A percentile compares a stretch with the other conserved stretches of the same genome.
Evolutionary conservation across 495 filamentous ascomycete species (phyloP).

Genomic region (Talaromyces stipitatus): DNA sequence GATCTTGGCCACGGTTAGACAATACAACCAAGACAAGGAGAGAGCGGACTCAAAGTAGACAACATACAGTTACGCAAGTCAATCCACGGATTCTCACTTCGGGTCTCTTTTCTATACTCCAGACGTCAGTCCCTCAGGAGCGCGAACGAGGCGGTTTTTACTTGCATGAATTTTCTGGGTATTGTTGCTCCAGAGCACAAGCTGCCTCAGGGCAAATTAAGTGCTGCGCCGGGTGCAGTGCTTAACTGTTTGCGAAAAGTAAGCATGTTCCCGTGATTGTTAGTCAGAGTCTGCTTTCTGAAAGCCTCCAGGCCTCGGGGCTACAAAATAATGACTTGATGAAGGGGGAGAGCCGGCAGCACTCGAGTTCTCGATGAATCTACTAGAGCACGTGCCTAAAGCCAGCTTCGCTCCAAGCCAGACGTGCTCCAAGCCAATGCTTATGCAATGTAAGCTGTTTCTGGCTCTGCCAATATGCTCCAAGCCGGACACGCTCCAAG

Average conservation of each 20-base stretch:
- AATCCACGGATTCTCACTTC: background rate
- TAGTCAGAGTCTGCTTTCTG: too few species aligned
- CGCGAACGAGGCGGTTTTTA: background rate
- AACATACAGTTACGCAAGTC: background rate
- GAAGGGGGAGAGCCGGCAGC: background rate
- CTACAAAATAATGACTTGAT: too few species aligned
- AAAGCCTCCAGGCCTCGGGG: too few species aligned
- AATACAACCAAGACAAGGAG: background rate
- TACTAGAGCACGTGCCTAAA: too few species aligned
- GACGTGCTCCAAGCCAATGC: too few species aligned
- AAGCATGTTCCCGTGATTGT: too few species aligned
- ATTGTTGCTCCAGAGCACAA: background rate
- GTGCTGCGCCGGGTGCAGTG: background rate
- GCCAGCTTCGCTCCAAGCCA: too few species aligned
- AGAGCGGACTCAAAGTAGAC: background rate
- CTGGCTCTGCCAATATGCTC: too few species aligned
- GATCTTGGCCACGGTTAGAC: background rate
- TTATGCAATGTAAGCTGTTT: too few species aligned
- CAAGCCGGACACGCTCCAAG: too few species aligned
- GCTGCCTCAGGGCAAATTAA: background rate
- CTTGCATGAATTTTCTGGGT: background rate
- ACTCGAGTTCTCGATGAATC: background rate
- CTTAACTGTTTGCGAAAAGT: background rate
- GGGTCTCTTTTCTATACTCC: background rate
- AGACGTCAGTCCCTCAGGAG: background rate